Base-by-base conservation (phyloP, 768 basidiomycete genomes). In the Grammothele lineata region DNA sequence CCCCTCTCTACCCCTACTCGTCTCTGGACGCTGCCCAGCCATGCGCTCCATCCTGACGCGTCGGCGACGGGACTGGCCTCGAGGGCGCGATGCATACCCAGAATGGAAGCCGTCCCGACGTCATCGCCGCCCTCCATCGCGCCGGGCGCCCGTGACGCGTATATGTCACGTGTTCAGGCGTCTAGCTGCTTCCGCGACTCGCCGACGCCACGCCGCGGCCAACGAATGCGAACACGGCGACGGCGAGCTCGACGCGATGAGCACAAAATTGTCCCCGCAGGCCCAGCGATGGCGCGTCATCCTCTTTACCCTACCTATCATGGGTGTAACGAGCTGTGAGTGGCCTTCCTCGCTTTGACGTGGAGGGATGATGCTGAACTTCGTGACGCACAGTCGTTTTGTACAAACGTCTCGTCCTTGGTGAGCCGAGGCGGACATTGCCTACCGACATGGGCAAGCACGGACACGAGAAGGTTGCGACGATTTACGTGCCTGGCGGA, bases 301-400 rank as follows among this genome's bases (percentile, higher is more conserved):
- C 48, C 81, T 87, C 35, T 68, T 83, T 33, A 72, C 83, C 0
- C 53, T 81, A 11, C 85, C 85, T 3, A 73, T 87, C 36, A 80
- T 86, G 40, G 80, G 73, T 22, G 83, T 76, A 5, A 78, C 78
- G 11, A 76, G 81, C 40, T 74, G 85, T 87, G 46, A 50, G 80
- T 71, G 10, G 6, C 34, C 12, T 19, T 30, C 27, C 7, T 30
- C 8, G 27, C 27, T 14, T 7, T 30, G 27, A 30, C 27, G 27
- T n/a, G n/a, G 8, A 30, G 27, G 27, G 27, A 30, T 30, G 27
- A 7, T 30, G n/a, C n/a, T n/a, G n/a, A n/a, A n/a, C n/a, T 51
- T 50, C 50, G 39, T 33, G 25, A 11, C 37, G 15, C 15, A 33
- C 54, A 87, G 86, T 76, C 37, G 76, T 87, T 39, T 62, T 86